Percentiles rank a stretch among this genome's conserved stretches.
These are phyloP conservation scores for Trichomonascus vanleenenianus DNA, from an alignment of 805 yeast species.

Conservation along the genomic window DNA sequence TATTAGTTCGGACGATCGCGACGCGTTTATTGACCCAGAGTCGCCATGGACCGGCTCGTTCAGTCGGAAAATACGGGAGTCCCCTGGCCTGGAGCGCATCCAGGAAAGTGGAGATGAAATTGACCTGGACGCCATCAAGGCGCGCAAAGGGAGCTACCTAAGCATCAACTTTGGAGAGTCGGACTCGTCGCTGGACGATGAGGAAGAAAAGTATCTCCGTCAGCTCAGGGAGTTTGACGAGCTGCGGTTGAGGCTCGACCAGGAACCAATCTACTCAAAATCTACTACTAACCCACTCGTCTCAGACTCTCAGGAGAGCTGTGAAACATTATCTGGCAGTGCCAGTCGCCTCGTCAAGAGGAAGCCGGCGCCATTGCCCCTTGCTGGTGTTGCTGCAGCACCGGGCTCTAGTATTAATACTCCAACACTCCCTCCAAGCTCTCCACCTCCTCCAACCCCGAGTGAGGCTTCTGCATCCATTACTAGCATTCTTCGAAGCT, in stretches of 20 bases:
- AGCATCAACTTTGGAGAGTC: background rate
- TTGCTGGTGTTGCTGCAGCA: too few relatives aligned
- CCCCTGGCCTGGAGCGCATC: background rate
- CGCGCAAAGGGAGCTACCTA: background rate
- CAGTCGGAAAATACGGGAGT: background rate
- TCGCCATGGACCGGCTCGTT: constrained; percentile 1
- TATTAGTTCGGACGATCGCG: background rate
- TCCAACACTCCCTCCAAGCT: background rate
- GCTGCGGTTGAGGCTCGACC: background rate
- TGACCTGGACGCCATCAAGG: background rate
- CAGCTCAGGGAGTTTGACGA: constrained; percentile 2
- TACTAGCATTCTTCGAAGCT: too few relatives aligned
- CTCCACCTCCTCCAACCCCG: constrained; percentile 1
- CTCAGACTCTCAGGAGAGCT: too few relatives aligned
- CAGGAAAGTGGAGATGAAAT: background rate
- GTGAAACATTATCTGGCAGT: background rate
- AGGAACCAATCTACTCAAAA: background rate
- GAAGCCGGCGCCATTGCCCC: background rate
- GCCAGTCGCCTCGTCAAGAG: background rate
- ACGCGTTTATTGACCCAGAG: constrained; percentile 3
- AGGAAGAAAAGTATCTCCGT: constrained; percentile 1
- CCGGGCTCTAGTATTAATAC: background rate
- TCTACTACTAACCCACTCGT: too few relatives aligned
- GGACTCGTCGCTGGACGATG: background rate
- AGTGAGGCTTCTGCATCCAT: background rate